A percentile compares a stretch with the other conserved stretches of the same genome.
phyloP scores from a whole-genome alignment of 805 yeast genomes.

The Priceomyces haplophilus region DNA sequence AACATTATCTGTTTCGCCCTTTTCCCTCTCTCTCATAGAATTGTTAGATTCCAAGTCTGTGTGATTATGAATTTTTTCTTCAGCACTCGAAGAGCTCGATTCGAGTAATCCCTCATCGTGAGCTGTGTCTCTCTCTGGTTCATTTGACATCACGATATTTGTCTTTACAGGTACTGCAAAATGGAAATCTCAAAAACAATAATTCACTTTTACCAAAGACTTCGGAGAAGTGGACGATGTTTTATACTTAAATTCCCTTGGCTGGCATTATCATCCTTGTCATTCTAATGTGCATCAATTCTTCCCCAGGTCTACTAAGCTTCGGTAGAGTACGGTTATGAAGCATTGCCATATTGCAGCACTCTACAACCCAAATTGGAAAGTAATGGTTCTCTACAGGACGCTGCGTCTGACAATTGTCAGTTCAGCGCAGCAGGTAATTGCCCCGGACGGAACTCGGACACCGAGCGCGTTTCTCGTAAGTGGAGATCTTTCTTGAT shows the following conservation, averaged over 20 bases:
- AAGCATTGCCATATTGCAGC: neutral
- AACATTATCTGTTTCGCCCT: slow-evolving; percentile 40
- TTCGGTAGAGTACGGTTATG: neutral
- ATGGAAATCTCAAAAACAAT: neutral
- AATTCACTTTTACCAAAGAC: no score
- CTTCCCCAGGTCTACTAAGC: neutral
- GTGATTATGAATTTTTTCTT: slow-evolving; percentile 6
- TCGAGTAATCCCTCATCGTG: slow-evolving; percentile 13
- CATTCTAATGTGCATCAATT: neutral
- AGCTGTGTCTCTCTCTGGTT: slow-evolving; percentile 13
- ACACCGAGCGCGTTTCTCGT: neutral
- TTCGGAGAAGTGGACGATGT: neutral
- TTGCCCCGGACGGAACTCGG: neutral
- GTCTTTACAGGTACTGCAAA: neutral
- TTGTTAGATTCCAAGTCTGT: slow-evolving; percentile 15
- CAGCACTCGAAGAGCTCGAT: slow-evolving; percentile 7
- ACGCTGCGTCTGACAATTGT: neutral
- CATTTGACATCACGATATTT: neutral
- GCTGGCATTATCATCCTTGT: neutral
- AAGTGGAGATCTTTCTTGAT: neutral
- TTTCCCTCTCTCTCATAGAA: slow-evolving; percentile 15
- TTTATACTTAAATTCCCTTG: neutral
- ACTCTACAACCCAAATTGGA: neutral
- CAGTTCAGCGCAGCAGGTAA: neutral
- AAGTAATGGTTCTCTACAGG: neutral